These are phyloP conservation scores for Phycomyces nitens DNA, from an alignment of 192 early-diverging fungal species.

Conservation along the genomic window DNA sequence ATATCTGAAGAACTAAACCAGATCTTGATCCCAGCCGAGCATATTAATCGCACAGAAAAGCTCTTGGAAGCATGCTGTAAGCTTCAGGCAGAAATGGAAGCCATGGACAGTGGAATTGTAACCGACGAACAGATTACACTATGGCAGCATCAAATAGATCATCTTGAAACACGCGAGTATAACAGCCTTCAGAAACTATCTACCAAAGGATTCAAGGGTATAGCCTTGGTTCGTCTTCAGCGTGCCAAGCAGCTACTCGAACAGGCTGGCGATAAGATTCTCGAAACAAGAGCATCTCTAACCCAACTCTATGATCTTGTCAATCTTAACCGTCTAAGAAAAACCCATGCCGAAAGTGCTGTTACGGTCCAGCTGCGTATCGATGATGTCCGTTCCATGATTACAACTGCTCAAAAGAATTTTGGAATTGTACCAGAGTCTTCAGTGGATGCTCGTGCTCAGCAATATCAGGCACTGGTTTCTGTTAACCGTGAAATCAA, in stretches of 20 bases:
- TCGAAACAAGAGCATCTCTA: constrained; percentile 2
- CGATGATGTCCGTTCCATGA: background rate
- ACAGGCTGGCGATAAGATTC: constrained; percentile 10
- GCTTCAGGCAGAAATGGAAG: constrained; percentile 5
- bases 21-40: constrained; percentile 14
- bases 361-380: background rate
- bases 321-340: constrained; percentile 11
- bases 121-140: constrained; percentile 17
- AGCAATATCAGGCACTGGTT: constrained; percentile 3
- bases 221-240: background rate
- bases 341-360: constrained; percentile 15
- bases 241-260: constrained; percentile 1
- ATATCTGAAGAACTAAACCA: background rate
- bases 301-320: constrained; percentile 15
- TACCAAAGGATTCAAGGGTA: background rate
- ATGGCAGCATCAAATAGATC: constrained; percentile 25
- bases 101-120: background rate
- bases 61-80: constrained; percentile 6
- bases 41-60: constrained; percentile 4
- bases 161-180: constrained; percentile 18
- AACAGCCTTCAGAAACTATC: constrained; percentile 6
- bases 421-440: constrained; percentile 3
- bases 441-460: background rate
- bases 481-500: constrained; percentile 9
- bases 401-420: background rate